Conservation (phyloP, 441 rosid species). For the Sinapis alba region DNA sequence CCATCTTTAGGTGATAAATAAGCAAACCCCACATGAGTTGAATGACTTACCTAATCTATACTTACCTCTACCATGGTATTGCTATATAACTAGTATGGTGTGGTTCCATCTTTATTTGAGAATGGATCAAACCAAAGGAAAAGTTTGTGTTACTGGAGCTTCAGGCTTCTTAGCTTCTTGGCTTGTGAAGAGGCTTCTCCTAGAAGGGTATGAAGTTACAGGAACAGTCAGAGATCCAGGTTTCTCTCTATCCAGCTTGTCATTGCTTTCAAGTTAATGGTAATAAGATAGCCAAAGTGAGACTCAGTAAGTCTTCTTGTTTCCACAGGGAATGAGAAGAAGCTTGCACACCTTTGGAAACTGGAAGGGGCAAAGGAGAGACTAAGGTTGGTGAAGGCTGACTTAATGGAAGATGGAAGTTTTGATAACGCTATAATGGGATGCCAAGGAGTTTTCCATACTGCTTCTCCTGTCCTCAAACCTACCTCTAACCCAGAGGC, state of each 20-base stretch:
- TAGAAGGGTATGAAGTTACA: conserved; percentile 67
- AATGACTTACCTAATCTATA: conserved; percentile 35
- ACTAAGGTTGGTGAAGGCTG: conserved; percentile 68
- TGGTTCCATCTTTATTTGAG: not conserved
- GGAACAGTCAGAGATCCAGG: conserved; percentile 93
- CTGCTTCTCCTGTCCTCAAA: conserved; percentile 81
- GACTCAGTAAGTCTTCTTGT: not conserved
- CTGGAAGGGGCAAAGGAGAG: conserved; percentile 87
- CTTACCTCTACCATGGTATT: conserved; percentile 29
- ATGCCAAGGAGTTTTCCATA: conserved; percentile 89
- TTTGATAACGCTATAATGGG: conserved; percentile 73
- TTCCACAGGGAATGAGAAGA: conserved; percentile 62
- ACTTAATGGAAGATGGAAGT: conserved; percentile 76
- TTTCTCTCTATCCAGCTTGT: conserved; percentile 12
- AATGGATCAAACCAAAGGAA: conserved; percentile 48
- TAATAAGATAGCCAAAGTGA: not conserved
- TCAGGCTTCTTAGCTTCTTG: conserved; percentile 87
- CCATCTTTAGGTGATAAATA: not conserved
- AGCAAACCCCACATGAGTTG: conserved; percentile 21
- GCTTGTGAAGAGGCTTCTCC: conserved; percentile 81
- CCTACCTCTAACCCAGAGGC: conserved; percentile 85
- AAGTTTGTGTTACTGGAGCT: conserved; percentile 83
- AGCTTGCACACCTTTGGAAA: conserved; percentile 68
- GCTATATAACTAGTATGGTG: conserved; percentile 17
- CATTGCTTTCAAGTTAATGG: not conserved